Evolutionary conservation across 805 yeast species (phyloP), one percentile per base, ranked within the genome.

Genomic region (Zygoascus bituminiphila): DNA sequence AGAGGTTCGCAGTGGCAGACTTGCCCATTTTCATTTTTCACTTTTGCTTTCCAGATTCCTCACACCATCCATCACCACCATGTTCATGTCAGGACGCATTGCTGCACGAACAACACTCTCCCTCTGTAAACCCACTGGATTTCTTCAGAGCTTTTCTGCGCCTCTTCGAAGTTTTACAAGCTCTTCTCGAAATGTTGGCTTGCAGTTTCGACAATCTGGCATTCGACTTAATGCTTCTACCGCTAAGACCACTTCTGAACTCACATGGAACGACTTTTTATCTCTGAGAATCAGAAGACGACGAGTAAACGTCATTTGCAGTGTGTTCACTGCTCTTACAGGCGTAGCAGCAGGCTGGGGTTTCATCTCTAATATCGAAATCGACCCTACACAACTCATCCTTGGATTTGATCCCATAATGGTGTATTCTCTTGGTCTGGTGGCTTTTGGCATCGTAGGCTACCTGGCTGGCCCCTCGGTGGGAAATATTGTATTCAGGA

Each of bases 391-490:
- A 40, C 86, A 87, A 63, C 76, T 80, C 52, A 75, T 91, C 44
- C 76, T 84, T 66, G 98, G 98, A 1, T 73, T 91, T 52, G 98
- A 93, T 62, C 88, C 95, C n/a, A 72, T 86, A 57, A 78, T 85
- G 64, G 86, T 87, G 36, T 75, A 83, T 61, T 81, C 84, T 35
- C 87, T 84, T 39, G 88, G 82, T 1, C 77, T 88, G 40, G 65
- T 84, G 48, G 71, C 81, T 12, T 81, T 85, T 12, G 91, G 91
- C 22, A 79, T 79, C 42, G 63, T 83, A 31, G 97, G 97, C 2
- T 88, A 79, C 61, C 67, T 88, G 56, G 70, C 80, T 43, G 98
- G 98, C 1, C 98, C 98, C 41, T 62, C 78, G 2, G 60, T 87
- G 26, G 97, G 96, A 19, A 79, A 83, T 45, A 70, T 78, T 23